Evolutionary conservation across 2,329 filamentous ascomycete genomes (phyloP), one percentile per base, ranked within the genome.

Genomic region (Didymella sp.): DNA sequence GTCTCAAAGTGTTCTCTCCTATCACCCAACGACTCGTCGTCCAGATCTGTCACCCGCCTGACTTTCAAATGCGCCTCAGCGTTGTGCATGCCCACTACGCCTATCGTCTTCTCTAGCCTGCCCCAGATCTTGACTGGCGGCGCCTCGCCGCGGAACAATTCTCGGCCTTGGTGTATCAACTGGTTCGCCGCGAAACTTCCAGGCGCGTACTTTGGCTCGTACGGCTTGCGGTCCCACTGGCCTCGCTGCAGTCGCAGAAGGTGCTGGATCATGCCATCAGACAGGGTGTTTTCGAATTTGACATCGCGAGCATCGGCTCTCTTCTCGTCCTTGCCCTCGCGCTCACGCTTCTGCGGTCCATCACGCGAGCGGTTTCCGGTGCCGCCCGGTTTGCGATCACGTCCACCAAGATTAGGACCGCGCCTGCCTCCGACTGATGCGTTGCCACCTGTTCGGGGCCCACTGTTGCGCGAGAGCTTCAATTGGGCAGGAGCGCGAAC

Each of bases 151-250:
- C 58, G 68, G 45, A 74, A 73, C 17, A 76, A 47, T 49, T 71
- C 68, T 44, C 70, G 59, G 11, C 73, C 73, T 8, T 63, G 63
- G 45, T 73, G 63, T 42, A 75, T 64, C 59, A 76, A 40, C 46
- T 73, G 66, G 22, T 66, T 64, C 19, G 70, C 71, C 1, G 62
- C 72, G 40, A 72, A 66, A 52, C 71, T 74, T n/a, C 69, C 72
- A 7, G 64, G 62, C 3, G 66, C 63, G 37, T 76, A 76, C 58
- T 71, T 75, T 22, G 73, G 73, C 64, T 70, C 66, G 41, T 75
- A 76, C 4, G 69, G 60, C 53, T 67, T 66, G 30, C 67, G 66
- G 55, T 75, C 73, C 73, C 73, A 76, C 58, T 73, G 70, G 31
- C 69, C 67, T 24, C 69, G 61, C 62, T 76, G 73, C 51, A 75